A percentile compares a stretch with the other conserved stretches of the same genome.
Evolutionary conservation across 345 rosid genomes (phyloP).

Genomic region (Citrus medica): DNA sequence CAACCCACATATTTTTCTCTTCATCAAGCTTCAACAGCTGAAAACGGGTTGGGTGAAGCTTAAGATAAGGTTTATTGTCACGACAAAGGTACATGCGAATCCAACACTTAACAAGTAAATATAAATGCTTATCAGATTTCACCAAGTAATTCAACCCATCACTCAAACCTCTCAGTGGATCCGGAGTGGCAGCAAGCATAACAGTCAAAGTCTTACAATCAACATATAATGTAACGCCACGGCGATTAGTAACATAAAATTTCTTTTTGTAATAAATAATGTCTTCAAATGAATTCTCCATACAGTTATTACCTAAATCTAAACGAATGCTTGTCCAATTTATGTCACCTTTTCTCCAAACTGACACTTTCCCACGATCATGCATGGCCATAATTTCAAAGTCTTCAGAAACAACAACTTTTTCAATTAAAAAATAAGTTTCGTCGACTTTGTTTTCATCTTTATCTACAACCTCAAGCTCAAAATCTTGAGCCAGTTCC

Average conservation of each 20-base stretch:
- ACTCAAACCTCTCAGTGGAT: not conserved
- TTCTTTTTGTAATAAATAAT: not conserved
- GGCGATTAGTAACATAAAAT: not conserved
- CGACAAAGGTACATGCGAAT: too few species aligned
- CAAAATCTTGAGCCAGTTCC: not conserved
- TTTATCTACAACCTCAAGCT: not conserved
- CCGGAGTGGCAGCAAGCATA: not conserved
- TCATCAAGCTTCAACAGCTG: slow-evolving; percentile 25
- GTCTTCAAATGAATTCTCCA: not conserved
- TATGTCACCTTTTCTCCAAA: not conserved
- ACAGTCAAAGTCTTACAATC: not conserved
- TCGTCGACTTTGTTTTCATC: too few species aligned
- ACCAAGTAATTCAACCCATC: not conserved
- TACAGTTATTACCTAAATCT: too few species aligned
- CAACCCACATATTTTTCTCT: slow-evolving; percentile 22
- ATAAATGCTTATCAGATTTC: too few species aligned
- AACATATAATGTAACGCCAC: not conserved
- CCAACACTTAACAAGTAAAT: too few species aligned
- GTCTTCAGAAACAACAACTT: not conserved
- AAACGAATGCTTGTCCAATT: too few species aligned
- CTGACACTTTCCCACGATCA: not conserved
- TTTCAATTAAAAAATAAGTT: not conserved
- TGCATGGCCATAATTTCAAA: not conserved
- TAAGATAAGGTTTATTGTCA: too few species aligned
- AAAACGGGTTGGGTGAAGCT: slow-evolving; percentile 6